Base-by-base conservation (phyloP, 345 rosid genomes). In the Sapria himalayana region DNA sequence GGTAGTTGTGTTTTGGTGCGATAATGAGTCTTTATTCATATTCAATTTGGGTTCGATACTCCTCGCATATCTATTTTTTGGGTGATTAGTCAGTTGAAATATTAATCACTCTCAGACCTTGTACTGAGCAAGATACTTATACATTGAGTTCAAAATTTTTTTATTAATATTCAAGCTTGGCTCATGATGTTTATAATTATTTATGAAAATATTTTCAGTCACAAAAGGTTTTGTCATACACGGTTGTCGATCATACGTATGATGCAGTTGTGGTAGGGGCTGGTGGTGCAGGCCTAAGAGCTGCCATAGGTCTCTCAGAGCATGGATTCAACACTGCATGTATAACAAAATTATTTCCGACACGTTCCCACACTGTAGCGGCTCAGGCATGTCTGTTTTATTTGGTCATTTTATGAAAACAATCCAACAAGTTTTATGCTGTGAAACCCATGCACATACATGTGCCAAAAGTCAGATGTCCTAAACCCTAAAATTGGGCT, bases 261-360 rank as follows among this genome's bases (percentile, higher is more conserved):
- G 99, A 91, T 52, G 95, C 99, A 4, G 72, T 91, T 1, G 95
- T 91, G 9, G 92, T 84, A 2, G 95, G 99, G 61, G 99, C 95
- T 17, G 99, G 99, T 39, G 99, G 99, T 38, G 95, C 99, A 0
- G 95, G 99, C 15, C 62, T 91, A 51, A 61, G 95, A 50, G 95
- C 99, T 5, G 93, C 99, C 24, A 91, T 91, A 6, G 99, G 95
- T 27, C 79, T 91, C 20, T 91, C 99, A 0, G 99, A 91, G 66
- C 95, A 91, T 67, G 95, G 95, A n/a, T 84, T 91, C 41, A 84
- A 84, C 49, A 91, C 95, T 0, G 99, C 99, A 63, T 91, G 99
- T 55, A 70, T 91, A 56, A 84, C 99, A 59, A 91, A 91, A 77
- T 92, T 91, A 33, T 91, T 91, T 29, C 93, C 93, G 0, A 84